Evolutionary conservation across 441 rosid species (phyloP), one percentile per base, ranked within the genome.

Genomic region (Erysimum pusillum): DNA sequence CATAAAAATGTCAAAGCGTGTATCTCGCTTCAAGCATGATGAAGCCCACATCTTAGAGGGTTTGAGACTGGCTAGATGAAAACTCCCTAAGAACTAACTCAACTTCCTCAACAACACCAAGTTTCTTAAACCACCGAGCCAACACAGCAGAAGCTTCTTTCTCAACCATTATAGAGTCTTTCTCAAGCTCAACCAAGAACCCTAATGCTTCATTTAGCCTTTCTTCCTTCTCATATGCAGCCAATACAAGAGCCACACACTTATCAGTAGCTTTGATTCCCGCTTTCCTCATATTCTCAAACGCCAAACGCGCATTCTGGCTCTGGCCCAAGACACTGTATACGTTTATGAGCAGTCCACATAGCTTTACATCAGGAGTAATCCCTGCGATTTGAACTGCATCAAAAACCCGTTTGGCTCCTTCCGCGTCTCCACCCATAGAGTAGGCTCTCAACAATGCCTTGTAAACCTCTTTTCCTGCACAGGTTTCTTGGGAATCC

Each of bases 401-500:
- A 69, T 87, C 85, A 22, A 94, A 94, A 60, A 87, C 85, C 72
- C 97, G 85, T 73, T 94, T 94, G 73, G 98, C 94, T 73, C 93
- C 92, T 71, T 83, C 73, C 0, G 83, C 25, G 61, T 92, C 74
- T 15, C 95, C 98, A 17, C 42, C 31, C 87, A 86, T 84, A 57
- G 97, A 89, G 81, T 91, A 92, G 15, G 83, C 81, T 84, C 97
- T 88, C 74, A 94, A 69, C 84, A 94, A 69, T 17, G 97, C 98
- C 86, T 94, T 92, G 86, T 89, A 90, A 72, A 94, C 91, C 84
- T 94, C 98, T 52, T 87, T 86, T 25, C 98, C 94, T 2, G 91
- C 93, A 45, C 73, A 66, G 36, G 86, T 78, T 66, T 89, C 83
- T 79, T 41, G 84, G 41, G 83, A 78, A 41, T 86, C 89, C 94